Base-by-base conservation (phyloP, 805 yeast species). In the Yarrowia alimentaria region DNA sequence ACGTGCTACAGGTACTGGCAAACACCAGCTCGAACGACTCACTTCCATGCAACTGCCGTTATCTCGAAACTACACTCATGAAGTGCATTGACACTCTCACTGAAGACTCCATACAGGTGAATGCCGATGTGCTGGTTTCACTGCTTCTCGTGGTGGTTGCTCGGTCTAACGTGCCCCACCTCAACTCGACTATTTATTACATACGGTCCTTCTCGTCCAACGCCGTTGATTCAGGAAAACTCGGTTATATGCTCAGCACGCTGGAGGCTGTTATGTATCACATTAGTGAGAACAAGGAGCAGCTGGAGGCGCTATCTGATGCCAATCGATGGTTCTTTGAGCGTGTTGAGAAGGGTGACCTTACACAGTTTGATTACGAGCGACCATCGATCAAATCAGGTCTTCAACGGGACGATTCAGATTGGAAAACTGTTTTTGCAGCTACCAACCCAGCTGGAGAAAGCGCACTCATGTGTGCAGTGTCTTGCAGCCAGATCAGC, bases 61-160 rank as follows among this genome's bases (percentile, higher is more conserved):
- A 22, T 12, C 11, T 43, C 5, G 50, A 43, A 10, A 30, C 20
- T 18, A 43, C 50, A 3, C 50, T 43, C 16, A 30, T 43, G 50
- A 30, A 31, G 13, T 30, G 35, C 5, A 24, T 30, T 11, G 50
- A 43, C 13, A 43, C 37, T 2, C 14, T 43, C 8, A 43, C 50
- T 1, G 37, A 30, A 10, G 29, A 30, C 28, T 30, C 37, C 9
- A 40, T 40, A 5, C 47, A 19, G 25, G 70, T 86, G 6, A 90
- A 83, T 65, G 98, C 97, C 0, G 98, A 90, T 61, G 79, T 85
- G 0, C 67, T 90, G 17, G 74, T 90, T 3, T 82, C 89, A 1
- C 67, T 90, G 37, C 67, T 90, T 55, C 75, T 88, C 6, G 69
- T 88, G 63, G 88, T 87, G 3, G 74, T 89, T 1, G 72, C 80